Conservation (phyloP, 805 yeast species). For the Kodamaea leandrae region DNA sequence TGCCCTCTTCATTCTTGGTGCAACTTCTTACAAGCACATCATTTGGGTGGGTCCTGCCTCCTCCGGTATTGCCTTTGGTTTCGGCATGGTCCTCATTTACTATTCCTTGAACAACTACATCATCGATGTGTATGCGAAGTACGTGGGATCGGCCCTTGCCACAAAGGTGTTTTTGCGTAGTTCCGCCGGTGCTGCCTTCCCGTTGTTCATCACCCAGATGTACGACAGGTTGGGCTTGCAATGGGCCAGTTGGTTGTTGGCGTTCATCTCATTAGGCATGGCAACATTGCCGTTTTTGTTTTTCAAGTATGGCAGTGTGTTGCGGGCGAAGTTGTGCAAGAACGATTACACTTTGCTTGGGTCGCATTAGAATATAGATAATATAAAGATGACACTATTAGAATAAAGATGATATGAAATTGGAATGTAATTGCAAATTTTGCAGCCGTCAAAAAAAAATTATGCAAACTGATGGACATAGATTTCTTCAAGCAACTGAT, state of each 20-base stretch:
- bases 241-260: slow-evolving; percentile 80
- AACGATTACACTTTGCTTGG: slow-evolving; percentile 55
- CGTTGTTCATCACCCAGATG: slow-evolving; percentile 79
- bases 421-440: no score
- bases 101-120: slow-evolving; percentile 72
- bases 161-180: slow-evolving; percentile 78
- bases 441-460: no score
- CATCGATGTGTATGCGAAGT: slow-evolving; percentile 83
- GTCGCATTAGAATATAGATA: no score
- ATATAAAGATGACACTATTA: no score
- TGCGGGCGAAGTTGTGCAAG: slow-evolving; percentile 65
- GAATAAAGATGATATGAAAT: no score
- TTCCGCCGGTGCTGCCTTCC: slow-evolving; percentile 87
- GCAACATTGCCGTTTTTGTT: slow-evolving; percentile 68
- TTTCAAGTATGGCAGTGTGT: slow-evolving; percentile 59
- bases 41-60: slow-evolving; percentile 67
- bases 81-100: slow-evolving; percentile 59
- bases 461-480: no score
- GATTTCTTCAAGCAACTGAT: no score
- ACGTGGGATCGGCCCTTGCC: slow-evolving; percentile 78
- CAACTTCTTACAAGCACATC: slow-evolving; percentile 65
- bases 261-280: slow-evolving; percentile 77
- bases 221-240: slow-evolving; percentile 68
- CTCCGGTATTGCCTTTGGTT: slow-evolving; percentile 58
- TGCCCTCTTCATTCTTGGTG: slow-evolving; percentile 77